Conservation (phyloP, 2,329 filamentous ascomycete genomes). For the Verticillium isaacii region DNA sequence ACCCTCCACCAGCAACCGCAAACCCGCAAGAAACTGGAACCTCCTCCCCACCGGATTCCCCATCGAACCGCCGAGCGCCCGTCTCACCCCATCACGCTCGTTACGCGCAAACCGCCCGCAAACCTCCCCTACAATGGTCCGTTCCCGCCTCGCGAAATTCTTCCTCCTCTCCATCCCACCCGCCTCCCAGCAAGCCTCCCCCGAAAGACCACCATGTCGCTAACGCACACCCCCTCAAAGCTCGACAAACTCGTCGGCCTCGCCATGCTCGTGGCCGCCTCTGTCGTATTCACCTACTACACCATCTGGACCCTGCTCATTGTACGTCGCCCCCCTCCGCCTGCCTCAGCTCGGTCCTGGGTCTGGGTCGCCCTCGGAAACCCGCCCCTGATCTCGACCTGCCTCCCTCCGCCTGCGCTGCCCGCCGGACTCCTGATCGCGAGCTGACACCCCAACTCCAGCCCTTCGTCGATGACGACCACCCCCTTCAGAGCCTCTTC, state of each 20-base stretch:
- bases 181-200: too few relatives aligned
- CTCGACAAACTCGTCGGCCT: constrained; percentile 78
- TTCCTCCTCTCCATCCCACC: neutral
- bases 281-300: constrained; percentile 75
- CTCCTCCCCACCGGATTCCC: neutral
- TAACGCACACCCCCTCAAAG: constrained; percentile 38
- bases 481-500: constrained; percentile 91
- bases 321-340: constrained; percentile 47
- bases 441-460: constrained; percentile 31
- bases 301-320: constrained; percentile 96
- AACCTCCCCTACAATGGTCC: neutral
- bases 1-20: neutral
- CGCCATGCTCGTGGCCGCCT: constrained; percentile 64
- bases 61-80: neutral
- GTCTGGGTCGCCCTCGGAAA: neutral
- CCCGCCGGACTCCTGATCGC: neutral
- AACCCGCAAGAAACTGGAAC: neutral
- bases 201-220: neutral
- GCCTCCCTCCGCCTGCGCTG: neutral
- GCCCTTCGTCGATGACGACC: constrained; percentile 96
- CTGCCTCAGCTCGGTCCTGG: neutral
- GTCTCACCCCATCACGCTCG: neutral
- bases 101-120: neutral
- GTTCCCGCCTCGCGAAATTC: neutral
- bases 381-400: neutral